These are phyloP conservation scores for Daedaleopsis sinensis DNA, from an alignment of 768 basidiomycete species.

Conservation along the genomic window DNA sequence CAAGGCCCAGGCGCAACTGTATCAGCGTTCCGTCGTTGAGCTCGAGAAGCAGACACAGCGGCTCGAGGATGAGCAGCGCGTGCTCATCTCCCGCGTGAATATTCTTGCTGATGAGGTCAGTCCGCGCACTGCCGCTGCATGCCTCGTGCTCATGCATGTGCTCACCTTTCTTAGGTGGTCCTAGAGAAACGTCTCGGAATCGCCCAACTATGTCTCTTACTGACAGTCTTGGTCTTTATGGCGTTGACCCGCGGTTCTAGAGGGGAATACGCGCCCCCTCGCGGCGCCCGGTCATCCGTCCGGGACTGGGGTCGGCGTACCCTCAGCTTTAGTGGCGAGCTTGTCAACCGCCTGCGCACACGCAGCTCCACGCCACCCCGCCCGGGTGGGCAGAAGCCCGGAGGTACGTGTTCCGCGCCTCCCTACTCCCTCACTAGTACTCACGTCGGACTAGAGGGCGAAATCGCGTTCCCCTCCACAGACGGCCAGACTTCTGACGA, in stretches of 20 bases:
- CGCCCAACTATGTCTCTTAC: slow-evolving; percentile 81
- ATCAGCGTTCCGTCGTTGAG: slow-evolving; percentile 64
- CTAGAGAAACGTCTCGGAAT: slow-evolving; percentile 90
- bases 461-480: slow-evolving; percentile 22
- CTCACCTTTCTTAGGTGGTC: slow-evolving; percentile 54
- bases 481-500: slow-evolving; percentile 17
- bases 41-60: slow-evolving; percentile 69
- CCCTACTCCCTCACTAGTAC: no score
- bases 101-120: slow-evolving; percentile 80
- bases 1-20: slow-evolving; percentile 68
- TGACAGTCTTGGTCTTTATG: slow-evolving; percentile 86
- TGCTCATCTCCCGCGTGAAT: slow-evolving; percentile 70
- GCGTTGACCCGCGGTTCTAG: slow-evolving; percentile 78
- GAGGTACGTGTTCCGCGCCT: slow-evolving; percentile 2
- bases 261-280: slow-evolving; percentile 29
- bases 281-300: slow-evolving; percentile 31
- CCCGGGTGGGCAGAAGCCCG: slow-evolving; percentile 2
- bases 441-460: slow-evolving; percentile 9
- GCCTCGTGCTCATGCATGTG: neutral
- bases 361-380: slow-evolving; percentile 32
- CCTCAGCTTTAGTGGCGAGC: slow-evolving; percentile 57
- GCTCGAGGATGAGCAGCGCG: slow-evolving; percentile 71
- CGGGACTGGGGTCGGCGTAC: slow-evolving; percentile 61
- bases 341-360: slow-evolving; percentile 44
- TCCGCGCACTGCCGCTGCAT: neutral